phyloP scores from a whole-genome alignment of 2,329 filamentous ascomycete genomes.

The Daldinia sp. region DNA sequence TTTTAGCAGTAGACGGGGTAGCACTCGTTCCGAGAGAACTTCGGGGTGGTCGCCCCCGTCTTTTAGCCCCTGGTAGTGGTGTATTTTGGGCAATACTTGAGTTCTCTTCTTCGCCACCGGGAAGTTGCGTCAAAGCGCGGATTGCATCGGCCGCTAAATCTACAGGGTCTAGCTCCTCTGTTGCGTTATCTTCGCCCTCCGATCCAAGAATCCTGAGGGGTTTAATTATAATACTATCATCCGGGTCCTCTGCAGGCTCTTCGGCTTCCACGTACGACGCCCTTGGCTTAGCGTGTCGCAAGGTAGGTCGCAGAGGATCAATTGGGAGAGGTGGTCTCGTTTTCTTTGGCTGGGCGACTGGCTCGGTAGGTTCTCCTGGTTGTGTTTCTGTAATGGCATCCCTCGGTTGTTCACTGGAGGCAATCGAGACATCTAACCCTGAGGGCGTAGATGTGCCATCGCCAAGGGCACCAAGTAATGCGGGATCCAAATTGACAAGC shows the following conservation, averaged over 20 bases:
- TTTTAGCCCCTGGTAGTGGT: slow-evolving; percentile 46
- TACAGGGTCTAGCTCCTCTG: slow-evolving; percentile 50
- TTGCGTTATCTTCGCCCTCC: slow-evolving; percentile 26
- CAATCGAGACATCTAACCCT: slow-evolving; percentile 27
- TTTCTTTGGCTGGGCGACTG: slow-evolving; percentile 35
- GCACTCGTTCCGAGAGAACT: slow-evolving; percentile 39
- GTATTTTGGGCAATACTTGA: slow-evolving; percentile 27
- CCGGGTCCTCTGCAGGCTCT: slow-evolving; percentile 60
- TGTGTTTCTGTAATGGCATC: slow-evolving; percentile 28
- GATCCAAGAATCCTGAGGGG: slow-evolving; percentile 33
- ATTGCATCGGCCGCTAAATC: slow-evolving; percentile 58
- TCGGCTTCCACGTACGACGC: slow-evolving; percentile 64
- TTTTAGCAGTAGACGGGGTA: slow-evolving; percentile 41
- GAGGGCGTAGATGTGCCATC: slow-evolving; percentile 45
- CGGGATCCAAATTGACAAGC: slow-evolving; percentile 65
- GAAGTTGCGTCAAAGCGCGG: slow-evolving; percentile 47
- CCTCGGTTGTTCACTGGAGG: slow-evolving; percentile 29
- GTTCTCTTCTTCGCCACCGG: slow-evolving; percentile 18
- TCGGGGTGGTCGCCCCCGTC: slow-evolving; percentile 49
- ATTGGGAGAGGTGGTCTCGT: slow-evolving; percentile 49
- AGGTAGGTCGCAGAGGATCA: slow-evolving; percentile 61
- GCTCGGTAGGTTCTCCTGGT: slow-evolving; percentile 34
- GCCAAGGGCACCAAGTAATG: slow-evolving; percentile 57
- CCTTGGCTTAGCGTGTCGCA: slow-evolving; percentile 66
- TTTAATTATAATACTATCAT: slow-evolving; percentile 52